phyloP scores from a whole-genome alignment of 257 asterid genomes.

The Gentiana dahurica region DNA sequence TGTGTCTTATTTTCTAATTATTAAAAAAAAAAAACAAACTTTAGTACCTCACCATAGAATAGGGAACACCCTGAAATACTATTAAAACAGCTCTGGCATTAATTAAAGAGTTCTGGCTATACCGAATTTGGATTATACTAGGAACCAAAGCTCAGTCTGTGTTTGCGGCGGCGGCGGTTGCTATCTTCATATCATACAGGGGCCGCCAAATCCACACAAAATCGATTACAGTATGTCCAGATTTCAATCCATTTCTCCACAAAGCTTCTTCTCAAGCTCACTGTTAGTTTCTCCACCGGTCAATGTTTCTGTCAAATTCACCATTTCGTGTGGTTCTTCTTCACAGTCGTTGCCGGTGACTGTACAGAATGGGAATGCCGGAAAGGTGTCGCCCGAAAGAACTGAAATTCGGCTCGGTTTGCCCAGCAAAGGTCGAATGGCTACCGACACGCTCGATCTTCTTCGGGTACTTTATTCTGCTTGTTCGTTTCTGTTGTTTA shows the following conservation, averaged over 20 bases:
- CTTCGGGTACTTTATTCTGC: slow-evolving; percentile 45
- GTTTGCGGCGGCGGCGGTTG: slow-evolving; percentile 4
- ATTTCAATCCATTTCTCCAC: slow-evolving; percentile 7
- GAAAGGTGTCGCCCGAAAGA: slow-evolving; percentile 28
- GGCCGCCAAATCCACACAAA: not conserved
- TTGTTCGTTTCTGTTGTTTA: not conserved
- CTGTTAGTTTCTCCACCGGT: not conserved
- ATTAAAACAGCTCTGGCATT: no score
- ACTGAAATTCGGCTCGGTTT: slow-evolving; percentile 82
- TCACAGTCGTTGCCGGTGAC: slow-evolving; percentile 37
- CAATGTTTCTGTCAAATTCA: slow-evolving; percentile 28
- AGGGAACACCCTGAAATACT: no score
- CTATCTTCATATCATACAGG: not conserved
- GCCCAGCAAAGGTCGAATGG: slow-evolving; percentile 99
- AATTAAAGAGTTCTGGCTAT: no score
- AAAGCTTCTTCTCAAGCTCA: slow-evolving; percentile 5
- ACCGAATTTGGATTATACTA: not conserved
- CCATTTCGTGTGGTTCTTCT: slow-evolving; percentile 44
- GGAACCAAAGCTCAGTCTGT: not conserved
- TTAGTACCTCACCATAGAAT: no score
- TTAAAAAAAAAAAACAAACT: no score
- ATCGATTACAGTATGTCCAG: slow-evolving; percentile 1
- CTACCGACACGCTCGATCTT: slow-evolving; percentile 78
- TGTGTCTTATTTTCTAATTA: no score
- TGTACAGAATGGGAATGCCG: slow-evolving; percentile 39